Conservation (phyloP, 441 rosid genomes). For the Euphorbia celastroides region DNA sequence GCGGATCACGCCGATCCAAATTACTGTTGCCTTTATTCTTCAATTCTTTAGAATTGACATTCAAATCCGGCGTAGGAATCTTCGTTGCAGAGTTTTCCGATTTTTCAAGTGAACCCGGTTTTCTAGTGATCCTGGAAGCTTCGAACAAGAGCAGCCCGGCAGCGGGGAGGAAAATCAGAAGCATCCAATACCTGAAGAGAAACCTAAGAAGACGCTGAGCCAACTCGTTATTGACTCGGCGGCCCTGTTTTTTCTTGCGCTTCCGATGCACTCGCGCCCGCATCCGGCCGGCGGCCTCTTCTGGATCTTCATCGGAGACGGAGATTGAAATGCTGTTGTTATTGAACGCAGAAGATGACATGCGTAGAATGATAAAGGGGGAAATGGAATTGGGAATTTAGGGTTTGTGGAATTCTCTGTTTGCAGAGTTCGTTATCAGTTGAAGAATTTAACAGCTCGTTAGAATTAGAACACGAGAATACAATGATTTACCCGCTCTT, state of each 20-base stretch:
- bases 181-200: constrained; percentile 57
- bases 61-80: constrained; percentile 14
- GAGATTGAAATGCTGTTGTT: constrained; percentile 50
- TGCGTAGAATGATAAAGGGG: background rate
- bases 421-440: background rate
- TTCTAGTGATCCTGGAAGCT: constrained; percentile 56
- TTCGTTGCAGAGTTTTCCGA: constrained; percentile 16
- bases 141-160: constrained; percentile 60
- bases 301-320: constrained; percentile 76
- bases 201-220: constrained; percentile 42
- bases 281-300: constrained; percentile 54
- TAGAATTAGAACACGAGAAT: background rate
- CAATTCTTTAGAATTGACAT: constrained; percentile 12
- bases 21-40: constrained; percentile 29
- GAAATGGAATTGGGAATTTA: background rate
- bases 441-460: background rate
- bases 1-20: constrained; percentile 59
- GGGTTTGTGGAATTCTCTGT: background rate
- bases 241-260: constrained; percentile 58
- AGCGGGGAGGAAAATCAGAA: constrained; percentile 52
- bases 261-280: constrained; percentile 64
- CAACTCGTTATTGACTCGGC: constrained; percentile 38
- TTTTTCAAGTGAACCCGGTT: constrained; percentile 23
- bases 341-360: constrained; percentile 39
- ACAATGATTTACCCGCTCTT: background rate